Evolutionary conservation across 1,284 basidiomycete species (phyloP), one percentile per base, ranked within the genome.

Genomic region (Irpex sp.): DNA sequence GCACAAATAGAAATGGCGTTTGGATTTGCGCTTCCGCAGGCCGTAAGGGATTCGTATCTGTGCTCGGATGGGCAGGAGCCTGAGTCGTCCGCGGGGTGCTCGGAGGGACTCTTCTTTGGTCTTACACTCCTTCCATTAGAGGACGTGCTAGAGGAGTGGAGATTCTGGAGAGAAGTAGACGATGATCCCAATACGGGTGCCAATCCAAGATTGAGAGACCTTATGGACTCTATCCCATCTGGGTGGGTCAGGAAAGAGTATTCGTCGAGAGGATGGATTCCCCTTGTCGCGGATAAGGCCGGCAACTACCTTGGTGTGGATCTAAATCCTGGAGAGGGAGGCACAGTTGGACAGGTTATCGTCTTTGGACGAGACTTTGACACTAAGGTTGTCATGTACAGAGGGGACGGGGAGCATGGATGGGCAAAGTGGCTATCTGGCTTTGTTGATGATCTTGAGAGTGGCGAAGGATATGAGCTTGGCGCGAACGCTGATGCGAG

Each of bases 241-340:
- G 86, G 87, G n/a, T 99, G 94, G 93, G 88, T 98, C 68, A 88
- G 93, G 71, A 83, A 83, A 68, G 88, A 90, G 65, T 99, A 99
- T 78, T 95, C 95, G 26, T 92, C 93, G 73, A 86, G 93, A 60
- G 97, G 96, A 15, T 99, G 97, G 97, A 86, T 99, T 69, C 97
- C 97, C 11, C 89, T 99, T 65, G 84, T 98, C 62, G 90, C 90
- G 49, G 97, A 99, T 78, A 92, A 93, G 68, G 89, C 88, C 17
- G 97, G 97, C 31, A 99, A 99, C 78, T 99, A 99, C 74, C 86
- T 98, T 65, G 97, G 97, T 59, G 84, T 99, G 57, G 97, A 99
- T 75, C 83, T 99, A 64, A 94, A 90, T 75, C 97, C 97, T 4
- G 93, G 79, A 19, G 85, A 89, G 66, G 75, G 77, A 49, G 97